Base-by-base conservation (phyloP, 805 yeast species). In the Spathaspora sp. region DNA sequence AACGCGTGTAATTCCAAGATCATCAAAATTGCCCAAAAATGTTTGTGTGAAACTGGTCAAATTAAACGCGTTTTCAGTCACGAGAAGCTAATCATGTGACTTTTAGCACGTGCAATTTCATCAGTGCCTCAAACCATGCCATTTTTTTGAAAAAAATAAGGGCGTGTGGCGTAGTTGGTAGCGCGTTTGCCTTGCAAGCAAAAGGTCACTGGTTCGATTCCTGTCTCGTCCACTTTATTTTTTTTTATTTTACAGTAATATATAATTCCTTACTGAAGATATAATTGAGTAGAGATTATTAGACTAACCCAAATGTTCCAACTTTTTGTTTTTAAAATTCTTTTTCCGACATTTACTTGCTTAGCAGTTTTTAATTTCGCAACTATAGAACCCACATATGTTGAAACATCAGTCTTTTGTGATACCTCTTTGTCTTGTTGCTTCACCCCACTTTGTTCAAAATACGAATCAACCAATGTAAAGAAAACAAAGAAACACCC, bases 131-230 rank as follows among this genome's bases (percentile, higher is more conserved):
- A 35, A 35, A 35, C 40, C 16, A 35, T 12, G 40, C 17, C 17
- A 35, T 35, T 35, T 17, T 40, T 40, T 40, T 18, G 17, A 40
- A 42, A 23, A 42, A 31, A 45, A 17, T 42, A 42, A 12, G 86
- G 85, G 86, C 85, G 82, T 77, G 83, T 81, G 83, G 86, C 86
- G 85, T 78, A 81, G 86, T 81, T 81, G 86, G 86, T 81, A 81
- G 86, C 85, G 86, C 86, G 86, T 76, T 73, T 75, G 82, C 86
- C 81, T 81, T 79, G 86, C 86, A 82, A 77, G 87, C 79, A 72
- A 75, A 76, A 82, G 87, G 87, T 81, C 86, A 77, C 72, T 76
- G 85, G 86, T 82, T 82, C 86, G 85, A 81, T 67, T 81, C 86
- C 85, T 77, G 80, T 77, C 83, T 77, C 82, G 85, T 81, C 86